These are phyloP conservation scores for Colletotrichum paranaense DNA, from an alignment of 2,329 filamentous ascomycete genomes.

Conservation along the genomic window DNA sequence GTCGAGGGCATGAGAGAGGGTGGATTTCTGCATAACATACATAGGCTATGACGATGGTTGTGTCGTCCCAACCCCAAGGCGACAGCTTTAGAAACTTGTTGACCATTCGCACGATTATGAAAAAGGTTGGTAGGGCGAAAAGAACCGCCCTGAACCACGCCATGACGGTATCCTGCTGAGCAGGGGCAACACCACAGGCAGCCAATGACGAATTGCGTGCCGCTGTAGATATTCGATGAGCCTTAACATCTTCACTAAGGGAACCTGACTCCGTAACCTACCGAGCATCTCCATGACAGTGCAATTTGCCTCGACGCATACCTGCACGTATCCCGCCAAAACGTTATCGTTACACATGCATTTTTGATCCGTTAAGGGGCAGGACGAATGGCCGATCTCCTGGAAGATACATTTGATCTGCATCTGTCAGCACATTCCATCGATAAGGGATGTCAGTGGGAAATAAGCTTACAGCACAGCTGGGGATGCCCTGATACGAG, in stretches of 20 bases:
- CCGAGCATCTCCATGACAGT: slow-evolving; percentile 28
- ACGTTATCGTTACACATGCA: slow-evolving; percentile 23
- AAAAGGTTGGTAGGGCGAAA: slow-evolving; percentile 11
- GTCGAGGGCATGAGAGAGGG: background rate
- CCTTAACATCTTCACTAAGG: background rate
- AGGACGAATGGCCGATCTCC: slow-evolving; percentile 19
- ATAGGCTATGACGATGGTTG: slow-evolving; percentile 24
- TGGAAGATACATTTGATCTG: slow-evolving; percentile 22
- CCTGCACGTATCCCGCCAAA: slow-evolving; percentile 16
- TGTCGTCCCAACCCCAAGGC: slow-evolving; percentile 27
- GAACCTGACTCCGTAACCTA: background rate
- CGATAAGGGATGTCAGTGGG: background rate
- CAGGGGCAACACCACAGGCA: slow-evolving; percentile 18
- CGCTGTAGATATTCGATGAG: slow-evolving; percentile 2
- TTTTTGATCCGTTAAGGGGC: slow-evolving; percentile 20
- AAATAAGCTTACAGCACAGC: slow-evolving; percentile 17
- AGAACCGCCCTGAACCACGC: slow-evolving; percentile 12
- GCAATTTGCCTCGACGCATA: slow-evolving; percentile 20
- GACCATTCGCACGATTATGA: background rate
- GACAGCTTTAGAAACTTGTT: slow-evolving; percentile 32
- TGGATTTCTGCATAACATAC: background rate
- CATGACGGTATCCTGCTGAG: background rate
- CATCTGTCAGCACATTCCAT: background rate
- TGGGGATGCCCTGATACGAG: slow-evolving; percentile 4
- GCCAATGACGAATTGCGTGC: slow-evolving; percentile 6